A percentile compares a stretch with the other conserved stretches of the same genome.
phyloP scores from a whole-genome alignment of 2,329 filamentous ascomycete genomes.

The Sordariomycetes sp. region DNA sequence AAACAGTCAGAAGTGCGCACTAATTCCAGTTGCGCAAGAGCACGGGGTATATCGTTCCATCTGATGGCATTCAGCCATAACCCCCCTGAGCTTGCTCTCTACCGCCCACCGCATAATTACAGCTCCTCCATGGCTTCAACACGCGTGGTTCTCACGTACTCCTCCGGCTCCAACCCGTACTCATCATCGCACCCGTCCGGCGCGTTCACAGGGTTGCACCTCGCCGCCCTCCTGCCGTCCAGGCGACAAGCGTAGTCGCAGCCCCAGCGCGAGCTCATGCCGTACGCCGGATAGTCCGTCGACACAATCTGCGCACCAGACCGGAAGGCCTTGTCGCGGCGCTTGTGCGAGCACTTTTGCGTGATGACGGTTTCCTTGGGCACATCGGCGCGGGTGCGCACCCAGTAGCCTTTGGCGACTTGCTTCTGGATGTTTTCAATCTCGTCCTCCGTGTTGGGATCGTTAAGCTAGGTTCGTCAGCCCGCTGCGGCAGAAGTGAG shows the following conservation, averaged over 20 bases:
- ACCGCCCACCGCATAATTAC: too few species aligned
- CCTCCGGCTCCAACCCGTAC: slow-evolving; percentile 9
- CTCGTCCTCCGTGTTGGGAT: slow-evolving; percentile 22
- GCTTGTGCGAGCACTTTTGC: slow-evolving; percentile 24
- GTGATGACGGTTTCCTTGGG: slow-evolving; percentile 30
- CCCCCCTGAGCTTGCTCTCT: too few species aligned
- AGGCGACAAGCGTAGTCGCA: slow-evolving; percentile 29
- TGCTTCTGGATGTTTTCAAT: slow-evolving; percentile 29
- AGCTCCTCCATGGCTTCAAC: too few species aligned
- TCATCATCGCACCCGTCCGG: slow-evolving; percentile 9
- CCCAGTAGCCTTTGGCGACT: slow-evolving; percentile 35
- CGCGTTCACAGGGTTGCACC: slow-evolving; percentile 21
- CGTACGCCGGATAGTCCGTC: slow-evolving; percentile 36
- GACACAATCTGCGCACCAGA: slow-evolving; percentile 40
- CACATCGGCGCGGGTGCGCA: slow-evolving; percentile 36
- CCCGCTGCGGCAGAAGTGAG: neutral
- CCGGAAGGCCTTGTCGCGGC: slow-evolving; percentile 29
- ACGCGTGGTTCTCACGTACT: too few species aligned
- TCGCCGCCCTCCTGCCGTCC: slow-evolving; percentile 11
- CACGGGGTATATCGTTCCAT: too few species aligned
- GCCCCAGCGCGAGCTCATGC: slow-evolving; percentile 35
- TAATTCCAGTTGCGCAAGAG: too few species aligned
- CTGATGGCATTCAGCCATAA: too few species aligned
- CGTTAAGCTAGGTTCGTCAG: slow-evolving; percentile 37
- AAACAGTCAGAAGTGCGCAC: too few species aligned